Conservation (phyloP, 495 filamentous ascomycete genomes). For the Penicillium daleae region DNA sequence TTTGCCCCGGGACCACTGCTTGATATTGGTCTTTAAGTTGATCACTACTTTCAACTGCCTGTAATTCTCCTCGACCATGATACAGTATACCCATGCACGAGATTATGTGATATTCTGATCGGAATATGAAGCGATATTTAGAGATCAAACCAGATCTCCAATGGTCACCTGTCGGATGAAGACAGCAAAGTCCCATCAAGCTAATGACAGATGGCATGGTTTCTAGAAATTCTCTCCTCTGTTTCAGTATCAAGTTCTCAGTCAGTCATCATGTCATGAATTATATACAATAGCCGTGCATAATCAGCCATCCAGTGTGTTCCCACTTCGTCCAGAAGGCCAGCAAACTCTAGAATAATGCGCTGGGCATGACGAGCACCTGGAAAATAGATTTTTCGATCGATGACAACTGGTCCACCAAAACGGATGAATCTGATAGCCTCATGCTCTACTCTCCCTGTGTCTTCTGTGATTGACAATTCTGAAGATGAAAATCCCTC, state of each 20-base stretch:
- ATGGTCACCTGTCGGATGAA: background rate
- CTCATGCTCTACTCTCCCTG: background rate
- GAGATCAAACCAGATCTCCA: too few relatives aligned
- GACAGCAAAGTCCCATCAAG: background rate
- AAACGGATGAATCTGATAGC: constrained; percentile 7
- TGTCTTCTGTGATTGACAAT: background rate
- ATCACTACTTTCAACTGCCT: too few relatives aligned
- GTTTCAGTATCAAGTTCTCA: background rate
- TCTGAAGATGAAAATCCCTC: constrained; percentile 3
- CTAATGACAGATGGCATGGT: too few relatives aligned
- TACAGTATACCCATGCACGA: too few relatives aligned
- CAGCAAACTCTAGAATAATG: constrained; percentile 18
- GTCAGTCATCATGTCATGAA: constrained; percentile 14
- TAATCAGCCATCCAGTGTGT: constrained; percentile 20
- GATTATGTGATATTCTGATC: too few relatives aligned
- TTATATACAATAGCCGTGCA: constrained; percentile 16
- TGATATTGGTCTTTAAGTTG: too few relatives aligned
- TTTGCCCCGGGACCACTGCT: too few relatives aligned
- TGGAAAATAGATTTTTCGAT: constrained; percentile 12
- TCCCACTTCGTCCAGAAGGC: constrained; percentile 19
- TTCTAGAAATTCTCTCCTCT: too few relatives aligned
- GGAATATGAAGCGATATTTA: too few relatives aligned
- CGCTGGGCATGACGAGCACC: constrained; percentile 16
- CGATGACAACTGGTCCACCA: constrained; percentile 14
- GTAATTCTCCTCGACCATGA: too few relatives aligned